Conservation (phyloP, 2,329 filamentous ascomycete genomes). For the Zelopaecilomyces penicillatus region DNA sequence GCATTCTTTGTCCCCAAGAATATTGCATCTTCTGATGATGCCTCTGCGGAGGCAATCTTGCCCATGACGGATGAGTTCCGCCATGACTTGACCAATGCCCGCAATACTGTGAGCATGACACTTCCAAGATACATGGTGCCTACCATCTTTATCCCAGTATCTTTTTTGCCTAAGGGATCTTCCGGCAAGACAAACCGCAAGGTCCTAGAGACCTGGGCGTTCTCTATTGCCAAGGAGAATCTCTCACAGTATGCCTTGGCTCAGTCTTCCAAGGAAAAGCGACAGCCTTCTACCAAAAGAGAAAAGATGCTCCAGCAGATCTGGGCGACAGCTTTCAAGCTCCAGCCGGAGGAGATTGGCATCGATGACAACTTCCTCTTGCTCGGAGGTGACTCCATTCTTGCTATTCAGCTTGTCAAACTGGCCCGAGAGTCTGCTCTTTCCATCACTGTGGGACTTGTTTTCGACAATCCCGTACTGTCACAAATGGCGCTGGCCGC, state of each 20-base stretch:
- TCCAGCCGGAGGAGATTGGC: neutral
- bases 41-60: neutral
- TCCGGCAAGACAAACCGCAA: neutral
- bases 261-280: neutral
- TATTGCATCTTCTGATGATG: neutral
- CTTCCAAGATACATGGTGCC: neutral
- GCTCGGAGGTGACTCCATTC: neutral
- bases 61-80: neutral
- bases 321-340: neutral
- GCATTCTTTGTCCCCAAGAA: neutral
- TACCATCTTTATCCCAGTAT: neutral
- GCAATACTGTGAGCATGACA: slow-evolving; percentile 1
- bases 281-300: neutral
- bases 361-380: neutral
- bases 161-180: neutral
- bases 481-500: too few species aligned
- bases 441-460: too few species aligned
- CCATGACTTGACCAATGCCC: neutral
- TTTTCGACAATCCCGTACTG: too few species aligned
- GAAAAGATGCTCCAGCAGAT: neutral
- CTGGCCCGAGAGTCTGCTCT: too few species aligned
- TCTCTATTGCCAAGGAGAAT: too few species aligned
- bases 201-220: neutral
- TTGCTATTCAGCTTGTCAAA: neutral
- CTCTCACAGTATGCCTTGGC: too few species aligned